Evolutionary conservation across 2,329 filamentous ascomycete species (phyloP).

Genomic region (Volutella citrinella): DNA sequence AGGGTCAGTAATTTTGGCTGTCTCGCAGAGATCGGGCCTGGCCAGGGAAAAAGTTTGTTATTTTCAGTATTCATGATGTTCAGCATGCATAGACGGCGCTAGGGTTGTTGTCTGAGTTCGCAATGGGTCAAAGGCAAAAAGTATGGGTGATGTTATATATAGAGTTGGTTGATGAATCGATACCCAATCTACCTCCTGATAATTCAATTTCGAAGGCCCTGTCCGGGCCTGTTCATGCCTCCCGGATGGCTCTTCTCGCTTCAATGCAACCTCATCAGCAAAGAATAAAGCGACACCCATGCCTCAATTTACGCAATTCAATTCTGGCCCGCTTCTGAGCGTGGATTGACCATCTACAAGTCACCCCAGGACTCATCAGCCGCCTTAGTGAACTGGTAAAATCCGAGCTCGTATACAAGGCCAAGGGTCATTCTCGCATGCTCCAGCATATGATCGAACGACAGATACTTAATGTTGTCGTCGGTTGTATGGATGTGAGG

Average conservation of each 20-base stretch:
- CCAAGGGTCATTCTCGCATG: conserved; percentile 83
- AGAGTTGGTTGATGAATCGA: conserved; percentile 9
- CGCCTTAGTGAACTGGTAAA: conserved; percentile 61
- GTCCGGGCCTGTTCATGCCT: conserved; percentile 9
- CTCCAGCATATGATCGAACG: conserved; percentile 89
- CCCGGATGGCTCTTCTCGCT: conserved; percentile 1
- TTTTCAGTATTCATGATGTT: conserved; percentile 5
- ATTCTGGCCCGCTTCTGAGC: no score
- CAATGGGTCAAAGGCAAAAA: conserved; percentile 21
- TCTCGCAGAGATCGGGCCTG: conserved; percentile 2
- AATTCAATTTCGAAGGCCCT: conserved; percentile 5
- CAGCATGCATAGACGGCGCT: conserved; percentile 19
- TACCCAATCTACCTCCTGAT: background rate
- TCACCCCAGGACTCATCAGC: conserved; percentile 30
- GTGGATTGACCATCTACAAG: no score
- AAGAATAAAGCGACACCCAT: background rate
- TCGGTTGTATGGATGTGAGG: conserved; percentile 69
- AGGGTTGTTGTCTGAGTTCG: conserved; percentile 8
- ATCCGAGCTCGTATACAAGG: conserved; percentile 80
- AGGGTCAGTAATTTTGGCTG: conserved; percentile 19
- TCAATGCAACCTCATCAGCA: conserved; percentile 1
- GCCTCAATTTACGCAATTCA: no score
- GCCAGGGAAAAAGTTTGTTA: conserved; percentile 6
- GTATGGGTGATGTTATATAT: conserved; percentile 5
- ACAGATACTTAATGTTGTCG: conserved; percentile 68